A percentile compares a stretch with the other conserved stretches of the same genome.
Evolutionary conservation across 768 basidiomycete genomes (phyloP).

Genomic region (Auriscalpium orientale): DNA sequence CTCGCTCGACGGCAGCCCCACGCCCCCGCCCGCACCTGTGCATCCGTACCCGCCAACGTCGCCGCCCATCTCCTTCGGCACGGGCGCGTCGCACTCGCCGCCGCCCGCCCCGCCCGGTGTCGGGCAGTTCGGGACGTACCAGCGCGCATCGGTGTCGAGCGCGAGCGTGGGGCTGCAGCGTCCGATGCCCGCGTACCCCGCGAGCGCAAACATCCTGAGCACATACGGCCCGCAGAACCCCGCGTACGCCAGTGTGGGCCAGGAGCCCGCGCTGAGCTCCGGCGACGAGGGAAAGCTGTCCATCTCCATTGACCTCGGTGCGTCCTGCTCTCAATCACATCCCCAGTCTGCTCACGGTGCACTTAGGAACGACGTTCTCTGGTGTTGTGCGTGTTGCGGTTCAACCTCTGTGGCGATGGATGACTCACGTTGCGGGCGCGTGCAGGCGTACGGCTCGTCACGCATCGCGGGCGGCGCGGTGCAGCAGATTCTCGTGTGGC

Average conservation of each 20-base stretch:
- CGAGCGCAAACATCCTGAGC: background rate
- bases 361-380: constrained; percentile 79
- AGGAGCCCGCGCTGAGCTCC: background rate
- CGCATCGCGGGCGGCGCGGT: constrained; percentile 72
- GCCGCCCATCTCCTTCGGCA: constrained; percentile 27
- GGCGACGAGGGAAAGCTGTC: constrained; percentile 73
- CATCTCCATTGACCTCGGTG: constrained; percentile 78
- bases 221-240: constrained; percentile 3
- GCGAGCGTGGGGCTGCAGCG: constrained; percentile 1
- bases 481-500: constrained; percentile 84
- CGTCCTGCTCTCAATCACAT: constrained; percentile 13
- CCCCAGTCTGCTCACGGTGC: constrained; percentile 3
- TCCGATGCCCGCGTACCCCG: constrained; percentile 7
- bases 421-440: background rate
- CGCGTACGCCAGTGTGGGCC: background rate
- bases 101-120: constrained; percentile 28
- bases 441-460: constrained; percentile 78
- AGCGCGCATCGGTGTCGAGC: background rate
- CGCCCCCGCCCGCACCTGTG: background rate
- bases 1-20: too few relatives aligned
- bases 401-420: background rate
- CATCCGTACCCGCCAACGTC: background rate
- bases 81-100: constrained; percentile 38
- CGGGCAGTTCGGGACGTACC: background rate
- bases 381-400: constrained; percentile 58